phyloP scores from a whole-genome alignment of 2,329 filamentous ascomycete species.

The Colletotrichum noveboracense region DNA sequence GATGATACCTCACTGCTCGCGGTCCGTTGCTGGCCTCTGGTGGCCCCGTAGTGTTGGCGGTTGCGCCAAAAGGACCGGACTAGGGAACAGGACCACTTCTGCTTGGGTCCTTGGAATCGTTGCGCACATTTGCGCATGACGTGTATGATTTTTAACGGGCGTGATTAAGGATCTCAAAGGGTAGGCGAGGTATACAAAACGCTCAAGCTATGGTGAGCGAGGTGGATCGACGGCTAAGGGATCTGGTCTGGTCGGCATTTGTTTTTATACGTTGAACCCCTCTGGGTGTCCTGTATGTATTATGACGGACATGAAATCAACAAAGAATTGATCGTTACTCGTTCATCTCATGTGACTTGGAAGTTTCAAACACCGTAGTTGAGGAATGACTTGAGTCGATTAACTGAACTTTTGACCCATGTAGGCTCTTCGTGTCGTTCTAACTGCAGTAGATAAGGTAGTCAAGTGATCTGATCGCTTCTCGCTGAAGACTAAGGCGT shows the following conservation, averaged over 20 bases:
- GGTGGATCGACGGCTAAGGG: constrained; percentile 11
- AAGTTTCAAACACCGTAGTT: background rate
- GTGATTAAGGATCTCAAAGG: constrained; percentile 8
- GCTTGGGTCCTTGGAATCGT: background rate
- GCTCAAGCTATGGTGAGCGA: background rate
- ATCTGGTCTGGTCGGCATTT: background rate
- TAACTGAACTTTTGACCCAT: background rate
- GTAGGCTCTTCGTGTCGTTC: background rate
- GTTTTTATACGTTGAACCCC: background rate
- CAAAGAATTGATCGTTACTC: background rate
- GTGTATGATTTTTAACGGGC: constrained; percentile 20
- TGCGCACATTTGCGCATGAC: background rate
- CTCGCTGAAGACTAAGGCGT: background rate
- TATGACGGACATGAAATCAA: constrained; percentile 25
- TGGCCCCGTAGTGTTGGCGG: background rate
- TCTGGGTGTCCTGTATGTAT: constrained; percentile 15
- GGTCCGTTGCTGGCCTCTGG: background rate
- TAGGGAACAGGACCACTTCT: background rate
- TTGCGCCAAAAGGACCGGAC: background rate
- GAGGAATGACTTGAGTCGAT: background rate
- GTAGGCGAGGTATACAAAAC: constrained; percentile 13
- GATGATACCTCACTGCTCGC: constrained; percentile 23
- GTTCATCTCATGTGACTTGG: background rate
- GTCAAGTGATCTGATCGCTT: background rate
- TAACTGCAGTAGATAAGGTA: no score